phyloP scores from a whole-genome alignment of 495 filamentous ascomycete species.

The Glonium stellatum region DNA sequence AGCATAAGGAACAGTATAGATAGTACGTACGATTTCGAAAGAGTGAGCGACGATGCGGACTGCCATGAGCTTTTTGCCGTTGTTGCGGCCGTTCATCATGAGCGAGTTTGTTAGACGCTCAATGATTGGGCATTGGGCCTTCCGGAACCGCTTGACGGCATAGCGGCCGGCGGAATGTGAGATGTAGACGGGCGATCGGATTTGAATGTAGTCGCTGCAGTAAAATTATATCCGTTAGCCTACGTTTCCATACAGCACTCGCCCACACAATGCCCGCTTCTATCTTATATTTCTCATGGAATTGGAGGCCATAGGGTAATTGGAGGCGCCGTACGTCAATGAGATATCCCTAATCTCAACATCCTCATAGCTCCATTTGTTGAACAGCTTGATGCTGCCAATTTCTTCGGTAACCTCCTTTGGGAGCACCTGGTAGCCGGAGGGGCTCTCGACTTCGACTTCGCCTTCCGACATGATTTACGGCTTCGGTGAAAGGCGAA shows the following conservation, averaged over 20 bases:
- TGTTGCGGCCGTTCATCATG: constrained; percentile 99
- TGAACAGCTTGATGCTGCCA: constrained; percentile 96
- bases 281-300: background rate
- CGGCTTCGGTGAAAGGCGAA: constrained; percentile 20
- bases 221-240: constrained; percentile 31
- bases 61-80: constrained; percentile 99
- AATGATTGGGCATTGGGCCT: constrained; percentile 99
- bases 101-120: constrained; percentile 99
- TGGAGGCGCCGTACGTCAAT: constrained; percentile 71
- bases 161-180: constrained; percentile 98
- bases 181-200: constrained; percentile 95
- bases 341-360: constrained; percentile 99
- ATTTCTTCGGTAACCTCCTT: constrained; percentile 89
- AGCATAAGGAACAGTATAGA: background rate
- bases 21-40: constrained; percentile 88
- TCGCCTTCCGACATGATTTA: constrained; percentile 78
- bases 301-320: background rate
- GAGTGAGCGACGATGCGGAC: constrained; percentile 98
- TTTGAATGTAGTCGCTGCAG: constrained; percentile 98
- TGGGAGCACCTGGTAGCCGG: constrained; percentile 74
- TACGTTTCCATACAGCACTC: background rate
- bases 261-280: background rate
- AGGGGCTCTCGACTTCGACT: constrained; percentile 77
- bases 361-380: constrained; percentile 96
- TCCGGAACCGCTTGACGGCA: constrained; percentile 99